Conservation (phyloP, 2,329 filamentous ascomycete genomes). For the Lasiodiplodia theobromae region DNA sequence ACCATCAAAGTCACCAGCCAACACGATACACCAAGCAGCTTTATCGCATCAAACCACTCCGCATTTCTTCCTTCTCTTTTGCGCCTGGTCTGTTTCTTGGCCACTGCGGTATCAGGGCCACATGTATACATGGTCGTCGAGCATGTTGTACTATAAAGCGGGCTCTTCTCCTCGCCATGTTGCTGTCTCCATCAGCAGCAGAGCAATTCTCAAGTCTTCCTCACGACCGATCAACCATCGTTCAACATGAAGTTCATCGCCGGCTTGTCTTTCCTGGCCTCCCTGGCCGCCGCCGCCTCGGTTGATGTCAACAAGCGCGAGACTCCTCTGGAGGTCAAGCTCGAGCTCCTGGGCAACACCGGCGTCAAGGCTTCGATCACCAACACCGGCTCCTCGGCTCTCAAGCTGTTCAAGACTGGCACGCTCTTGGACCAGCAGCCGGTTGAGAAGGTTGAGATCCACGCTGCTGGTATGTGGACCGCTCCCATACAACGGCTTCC, state of each 20-base stretch:
- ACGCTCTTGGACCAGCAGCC: slow-evolving; percentile 61
- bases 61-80: slow-evolving; percentile 27
- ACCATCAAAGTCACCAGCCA: neutral
- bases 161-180: neutral
- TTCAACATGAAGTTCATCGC: slow-evolving; percentile 26
- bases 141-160: slow-evolving; percentile 3
- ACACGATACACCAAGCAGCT: slow-evolving; percentile 2
- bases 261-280: slow-evolving; percentile 17
- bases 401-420: slow-evolving; percentile 61
- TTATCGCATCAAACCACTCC: slow-evolving; percentile 18
- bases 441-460: slow-evolving; percentile 62
- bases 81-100: slow-evolving; percentile 12
- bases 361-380: slow-evolving; percentile 61
- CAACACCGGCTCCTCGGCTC: slow-evolving; percentile 58
- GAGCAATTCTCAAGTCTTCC: neutral
- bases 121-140: neutral
- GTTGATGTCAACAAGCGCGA: slow-evolving; percentile 25
- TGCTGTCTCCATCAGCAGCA: neutral
- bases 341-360: slow-evolving; percentile 56
- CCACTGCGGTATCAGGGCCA: neutral
- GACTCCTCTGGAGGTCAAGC: slow-evolving; percentile 25
- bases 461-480: slow-evolving; percentile 42
- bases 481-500: neutral
- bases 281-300: slow-evolving; percentile 16
- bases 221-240: neutral